Evolutionary conservation across 148 eudicot genomes (phyloP), one percentile per base, ranked within the genome.

Genomic region (Vaccinium myrtillus): DNA sequence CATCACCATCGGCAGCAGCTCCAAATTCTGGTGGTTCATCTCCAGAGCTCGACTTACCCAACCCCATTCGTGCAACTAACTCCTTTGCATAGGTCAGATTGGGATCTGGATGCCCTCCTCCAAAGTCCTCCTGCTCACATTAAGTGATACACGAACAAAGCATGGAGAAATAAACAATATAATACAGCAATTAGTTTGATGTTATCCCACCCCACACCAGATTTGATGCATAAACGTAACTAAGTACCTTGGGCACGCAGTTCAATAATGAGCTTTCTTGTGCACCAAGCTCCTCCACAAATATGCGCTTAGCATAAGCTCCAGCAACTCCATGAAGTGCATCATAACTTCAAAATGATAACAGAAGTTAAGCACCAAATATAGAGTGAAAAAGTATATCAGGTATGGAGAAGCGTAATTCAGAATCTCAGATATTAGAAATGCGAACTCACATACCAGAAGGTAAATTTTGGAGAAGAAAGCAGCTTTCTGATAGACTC

Each of bases 1-100:
- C 99, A 91, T 96, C 99, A 87, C 98, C 99, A 87, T 96, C 98
- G 84, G 98, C 97, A 87, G 99, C 99, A 82, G 99, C 99, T 81
- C 98, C 99, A 88, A 96, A 96, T 83, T 96, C 97, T 70, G 98
- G 98, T 77, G 98, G 99, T 82, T 96, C 97, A 46, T 80, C 89
- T 58, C 86, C 85, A 59, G 89, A 30, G 77, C 84, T 76, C 54
- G 98, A 85, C 87, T 94, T 93, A 69, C 96, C 93, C 93, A 96
- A 88, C 81, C 99, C 99, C 99, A 96, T 93, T 19, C 98, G 92
- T 81, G 89, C 93, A 88, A 96, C 99, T 59, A 94, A 87, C 88
- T 94, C 98, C 89, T 94, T 96, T 70, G 98, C 98, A 89, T 95
- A 96, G 82, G 99, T 96, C 89, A 96, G 93, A 88, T 96, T 96